Evolutionary conservation across 2,329 filamentous ascomycete genomes (phyloP), one percentile per base, ranked within the genome.

Genomic region (Chaetothyriales sp.): DNA sequence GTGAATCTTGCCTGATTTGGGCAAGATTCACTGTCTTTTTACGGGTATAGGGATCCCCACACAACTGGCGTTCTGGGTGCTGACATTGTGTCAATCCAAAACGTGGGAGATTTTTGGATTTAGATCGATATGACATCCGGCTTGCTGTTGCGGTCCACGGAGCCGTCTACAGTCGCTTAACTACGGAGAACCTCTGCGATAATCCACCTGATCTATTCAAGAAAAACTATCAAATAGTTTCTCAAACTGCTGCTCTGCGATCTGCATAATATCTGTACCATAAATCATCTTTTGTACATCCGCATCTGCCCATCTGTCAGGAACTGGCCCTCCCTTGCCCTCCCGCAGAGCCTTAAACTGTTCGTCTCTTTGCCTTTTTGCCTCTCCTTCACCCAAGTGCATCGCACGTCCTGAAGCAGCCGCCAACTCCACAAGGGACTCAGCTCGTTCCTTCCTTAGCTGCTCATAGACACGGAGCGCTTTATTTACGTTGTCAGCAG

Each of bases 301-400:
- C 8, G 80, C 79, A 64, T 82, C 82, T 2, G 80, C 80, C 82
- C 82, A 85, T 69, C 83, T 84, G 67, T 85, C 81, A 9, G 78
- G 78, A 28, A 81, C 72, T 8, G 68, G 68, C 7, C 68, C 67
- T 18, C 70, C 72, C 1, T 73, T 72, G 62, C 72, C 75, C 58
- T 69, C 62, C 56, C 70, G 72, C 55, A 77, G 70, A 50, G 74
- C 74, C 51, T 72, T 74, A 63, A 81, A 81, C 49, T 73, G 68
- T 62, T 69, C 73, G 57, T 81, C 77, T 4, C 77, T 66, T 63
- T 79, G 75, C 59, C 77, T 74, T 66, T 80, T 78, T 6, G 76
- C 78, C 40, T 72, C 74, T 4, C 78, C 78, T 4, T 77, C 73
- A 1, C 77, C 77, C 19, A 81, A 62, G 65, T 81, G 78, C 65